Evolutionary conservation across 768 basidiomycete species (phyloP).

Genomic region (Tricholoma matsutake): DNA sequence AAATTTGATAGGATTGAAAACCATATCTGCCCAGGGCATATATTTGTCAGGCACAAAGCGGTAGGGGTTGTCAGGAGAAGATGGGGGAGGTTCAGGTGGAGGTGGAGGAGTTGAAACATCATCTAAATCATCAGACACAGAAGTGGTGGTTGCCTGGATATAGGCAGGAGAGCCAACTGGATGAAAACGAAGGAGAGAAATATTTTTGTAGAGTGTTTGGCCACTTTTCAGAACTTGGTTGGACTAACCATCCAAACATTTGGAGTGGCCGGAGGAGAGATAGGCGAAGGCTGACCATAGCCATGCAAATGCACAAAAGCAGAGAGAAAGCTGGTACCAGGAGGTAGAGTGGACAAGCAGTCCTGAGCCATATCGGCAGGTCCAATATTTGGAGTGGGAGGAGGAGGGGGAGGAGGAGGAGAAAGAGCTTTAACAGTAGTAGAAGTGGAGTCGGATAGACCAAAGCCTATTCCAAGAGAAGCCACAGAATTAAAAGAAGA

Average conservation of each 20-base stretch:
- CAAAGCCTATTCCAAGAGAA: constrained; percentile 26
- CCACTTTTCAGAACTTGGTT: constrained; percentile 5
- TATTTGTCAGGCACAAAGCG: constrained; percentile 19
- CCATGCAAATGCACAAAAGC: neutral
- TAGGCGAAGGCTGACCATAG: neutral
- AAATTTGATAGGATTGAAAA: constrained; percentile 7
- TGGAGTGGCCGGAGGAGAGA: neutral
- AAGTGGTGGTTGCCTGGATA: neutral
- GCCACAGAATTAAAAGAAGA: constrained; percentile 16
- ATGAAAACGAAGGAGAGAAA: neutral
- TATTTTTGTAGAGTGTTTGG: neutral
- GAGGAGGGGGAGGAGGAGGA: too few species aligned
- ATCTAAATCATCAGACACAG: neutral
- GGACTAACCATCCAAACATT: neutral
- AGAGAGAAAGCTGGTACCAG: neutral
- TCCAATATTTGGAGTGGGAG: too few species aligned
- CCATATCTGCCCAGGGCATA: constrained; percentile 18
- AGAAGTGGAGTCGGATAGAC: constrained; percentile 15
- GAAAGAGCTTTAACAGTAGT: too few species aligned
- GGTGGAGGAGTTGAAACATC: neutral
- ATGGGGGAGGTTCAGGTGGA: neutral
- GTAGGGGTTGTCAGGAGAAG: neutral
- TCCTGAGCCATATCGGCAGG: too few species aligned
- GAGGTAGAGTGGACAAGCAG: too few species aligned
- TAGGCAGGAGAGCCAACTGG: neutral